Evolutionary conservation across 306 rosid genomes (phyloP).

Genomic region (Vigna mungo): DNA sequence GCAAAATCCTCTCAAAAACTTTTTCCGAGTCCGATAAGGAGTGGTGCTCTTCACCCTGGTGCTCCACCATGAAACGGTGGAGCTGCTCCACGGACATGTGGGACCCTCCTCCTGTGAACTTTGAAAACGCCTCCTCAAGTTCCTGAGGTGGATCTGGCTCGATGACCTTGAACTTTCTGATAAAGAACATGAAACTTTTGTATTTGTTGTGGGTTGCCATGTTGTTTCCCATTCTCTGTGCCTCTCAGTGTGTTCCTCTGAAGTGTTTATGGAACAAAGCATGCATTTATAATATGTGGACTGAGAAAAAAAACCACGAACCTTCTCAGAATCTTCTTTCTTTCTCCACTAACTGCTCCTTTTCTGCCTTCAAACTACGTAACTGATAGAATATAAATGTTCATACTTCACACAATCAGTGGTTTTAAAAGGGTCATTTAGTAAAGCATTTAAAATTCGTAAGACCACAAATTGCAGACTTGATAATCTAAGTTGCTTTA

Average conservation of each 20-base stretch:
- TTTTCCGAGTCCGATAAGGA: constrained; percentile 51
- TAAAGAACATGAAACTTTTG: constrained; percentile 72
- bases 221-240: constrained; percentile 41
- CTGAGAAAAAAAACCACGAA: constrained; percentile 25
- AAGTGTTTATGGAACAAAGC: constrained; percentile 18
- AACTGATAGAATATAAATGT: neutral
- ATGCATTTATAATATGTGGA: constrained; percentile 36
- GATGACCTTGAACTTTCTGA: constrained; percentile 66
- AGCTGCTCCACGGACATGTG: constrained; percentile 65
- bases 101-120: constrained; percentile 58
- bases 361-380: neutral
- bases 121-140: constrained; percentile 58
- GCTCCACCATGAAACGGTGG: constrained; percentile 64
- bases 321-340: constrained; percentile 41
- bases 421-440: neutral
- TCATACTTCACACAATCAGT: neutral
- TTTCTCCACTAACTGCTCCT: neutral
- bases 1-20: constrained; percentile 52
- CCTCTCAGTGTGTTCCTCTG: constrained; percentile 25
- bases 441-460: neutral
- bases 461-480: constrained; percentile 5
- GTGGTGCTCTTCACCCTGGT: constrained; percentile 60
- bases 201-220: constrained; percentile 56
- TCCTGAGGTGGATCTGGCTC: constrained; percentile 73
- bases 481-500: neutral